phyloP scores from a whole-genome alignment of 176 grass and related monocot genomes.

The Eleusine indica region DNA sequence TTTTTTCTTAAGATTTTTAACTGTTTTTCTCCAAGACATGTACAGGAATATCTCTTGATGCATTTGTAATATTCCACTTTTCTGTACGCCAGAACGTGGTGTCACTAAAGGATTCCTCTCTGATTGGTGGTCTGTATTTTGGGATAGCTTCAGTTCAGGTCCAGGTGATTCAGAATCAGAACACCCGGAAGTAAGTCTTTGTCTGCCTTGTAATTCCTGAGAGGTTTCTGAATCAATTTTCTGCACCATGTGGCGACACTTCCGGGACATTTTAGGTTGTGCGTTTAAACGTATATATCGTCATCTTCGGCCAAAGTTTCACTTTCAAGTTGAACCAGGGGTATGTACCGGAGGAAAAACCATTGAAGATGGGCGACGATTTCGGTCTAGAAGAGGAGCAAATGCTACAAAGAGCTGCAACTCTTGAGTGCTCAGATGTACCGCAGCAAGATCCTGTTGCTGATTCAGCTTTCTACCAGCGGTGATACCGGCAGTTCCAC shows the following conservation, averaged over 20 bases:
- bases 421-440: neutral
- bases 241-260: neutral
- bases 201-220: neutral
- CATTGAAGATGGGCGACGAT: neutral
- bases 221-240: neutral
- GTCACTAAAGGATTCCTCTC: slow-evolving; percentile 10
- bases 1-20: neutral
- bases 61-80: neutral
- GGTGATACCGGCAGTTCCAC: neutral
- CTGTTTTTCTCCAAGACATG: neutral
- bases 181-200: slow-evolving; percentile 1
- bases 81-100: neutral
- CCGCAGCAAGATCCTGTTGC: neutral
- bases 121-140: slow-evolving; percentile 34
- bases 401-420: slow-evolving; percentile 1
- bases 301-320: neutral
- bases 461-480: neutral
- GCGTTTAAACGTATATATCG: neutral
- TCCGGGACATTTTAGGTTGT: neutral
- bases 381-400: neutral
- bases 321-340: neutral
- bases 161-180: neutral
- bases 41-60: neutral
- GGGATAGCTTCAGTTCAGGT: neutral
- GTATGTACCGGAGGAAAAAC: neutral